A percentile compares a stretch with the other conserved stretches of the same genome.
Evolutionary conservation across 2,329 filamentous ascomycete genomes (phyloP).

Genomic region (Microdochium paspali): DNA sequence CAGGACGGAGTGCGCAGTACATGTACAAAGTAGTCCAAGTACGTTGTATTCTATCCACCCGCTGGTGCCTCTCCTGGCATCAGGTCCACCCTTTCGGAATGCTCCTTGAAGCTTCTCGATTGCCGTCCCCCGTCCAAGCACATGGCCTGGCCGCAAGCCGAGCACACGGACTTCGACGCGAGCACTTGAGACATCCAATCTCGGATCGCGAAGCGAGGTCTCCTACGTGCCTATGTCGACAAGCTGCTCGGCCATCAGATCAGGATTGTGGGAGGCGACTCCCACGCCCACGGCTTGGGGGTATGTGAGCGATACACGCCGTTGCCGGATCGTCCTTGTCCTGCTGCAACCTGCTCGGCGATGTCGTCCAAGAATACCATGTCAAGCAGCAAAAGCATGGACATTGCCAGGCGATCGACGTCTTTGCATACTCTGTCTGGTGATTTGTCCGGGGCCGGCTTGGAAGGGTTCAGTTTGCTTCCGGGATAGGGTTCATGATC

Average conservation of each 20-base stretch:
- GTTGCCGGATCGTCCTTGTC: not conserved
- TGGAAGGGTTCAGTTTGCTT: not conserved
- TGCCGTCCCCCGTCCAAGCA: not conserved
- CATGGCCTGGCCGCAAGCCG: too few relatives aligned
- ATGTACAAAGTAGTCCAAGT: not conserved
- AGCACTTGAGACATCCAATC: not conserved
- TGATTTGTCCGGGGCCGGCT: not conserved
- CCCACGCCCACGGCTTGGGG: too few relatives aligned
- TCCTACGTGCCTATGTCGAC: not conserved
- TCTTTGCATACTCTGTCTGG: not conserved
- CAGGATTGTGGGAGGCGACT: too few relatives aligned
- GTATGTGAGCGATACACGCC: not conserved
- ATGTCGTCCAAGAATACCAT: not conserved
- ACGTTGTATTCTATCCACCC: not conserved
- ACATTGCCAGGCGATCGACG: not conserved
- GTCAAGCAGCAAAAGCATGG: not conserved
- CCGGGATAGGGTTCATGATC: not conserved
- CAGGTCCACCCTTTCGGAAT: too few relatives aligned
- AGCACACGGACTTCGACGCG: not conserved
- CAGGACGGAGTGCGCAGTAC: too few relatives aligned
- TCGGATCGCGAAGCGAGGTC: not conserved
- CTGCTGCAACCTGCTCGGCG: not conserved
- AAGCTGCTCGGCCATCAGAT: not conserved
- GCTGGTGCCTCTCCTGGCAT: not conserved
- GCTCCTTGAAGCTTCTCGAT: too few relatives aligned